Percentiles rank a stretch among this genome's conserved stretches.
Conservation (phyloP, 495 filamentous ascomycete species). For the Xylaria acuta region DNA sequence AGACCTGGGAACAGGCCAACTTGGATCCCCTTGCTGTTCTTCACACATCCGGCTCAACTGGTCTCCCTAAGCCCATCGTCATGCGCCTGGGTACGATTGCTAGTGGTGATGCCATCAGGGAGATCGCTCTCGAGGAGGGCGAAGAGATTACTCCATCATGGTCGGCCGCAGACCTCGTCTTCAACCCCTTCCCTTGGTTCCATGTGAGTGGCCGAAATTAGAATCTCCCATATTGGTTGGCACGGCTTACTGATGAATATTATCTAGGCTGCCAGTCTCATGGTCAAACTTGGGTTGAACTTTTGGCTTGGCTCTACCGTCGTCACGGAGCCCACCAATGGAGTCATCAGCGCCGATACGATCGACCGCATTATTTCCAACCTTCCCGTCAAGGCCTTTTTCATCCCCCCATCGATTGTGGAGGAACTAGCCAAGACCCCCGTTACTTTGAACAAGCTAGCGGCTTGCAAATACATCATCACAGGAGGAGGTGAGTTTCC, state of each 20-base stretch:
- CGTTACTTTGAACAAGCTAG: conserved; percentile 24
- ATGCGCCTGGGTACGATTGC: conserved; percentile 55
- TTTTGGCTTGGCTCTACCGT: conserved; percentile 33
- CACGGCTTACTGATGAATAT: conserved; percentile 1
- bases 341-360: conserved; percentile 31
- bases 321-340: conserved; percentile 33
- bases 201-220: conserved; percentile 18
- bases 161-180: conserved; percentile 24
- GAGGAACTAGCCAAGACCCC: conserved; percentile 35
- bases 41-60: conserved; percentile 67
- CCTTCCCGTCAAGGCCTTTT: conserved; percentile 31
- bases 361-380: conserved; percentile 31
- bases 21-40: conserved; percentile 54
- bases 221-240: background rate
- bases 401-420: conserved; percentile 35
- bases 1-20: conserved; percentile 48
- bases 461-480: conserved; percentile 34
- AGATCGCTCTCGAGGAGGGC: conserved; percentile 27
- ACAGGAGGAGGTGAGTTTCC: conserved; percentile 31
- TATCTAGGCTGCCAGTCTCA: conserved; percentile 29
- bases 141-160: conserved; percentile 29
- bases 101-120: conserved; percentile 43
- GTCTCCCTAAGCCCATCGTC: conserved; percentile 58
- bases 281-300: conserved; percentile 26
- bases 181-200: conserved; percentile 33